A percentile compares a stretch with the other conserved stretches of the same genome.
Conservation (phyloP, 345 rosid genomes). For the Arabidopsis arenosa region DNA sequence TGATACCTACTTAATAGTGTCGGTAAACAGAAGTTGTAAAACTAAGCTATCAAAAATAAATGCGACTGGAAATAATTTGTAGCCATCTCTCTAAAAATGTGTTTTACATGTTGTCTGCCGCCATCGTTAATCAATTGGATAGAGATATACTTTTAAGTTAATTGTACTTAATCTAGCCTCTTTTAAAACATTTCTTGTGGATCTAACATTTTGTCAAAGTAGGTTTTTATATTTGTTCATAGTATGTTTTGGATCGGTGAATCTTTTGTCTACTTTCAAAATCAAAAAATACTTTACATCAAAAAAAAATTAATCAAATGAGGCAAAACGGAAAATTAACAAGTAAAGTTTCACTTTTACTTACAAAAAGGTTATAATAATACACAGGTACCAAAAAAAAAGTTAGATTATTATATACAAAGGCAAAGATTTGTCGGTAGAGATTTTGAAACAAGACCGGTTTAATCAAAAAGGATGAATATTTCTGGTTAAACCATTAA, state of each 20-base stretch:
- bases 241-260: no score
- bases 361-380: background rate
- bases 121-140: no score
- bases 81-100: background rate
- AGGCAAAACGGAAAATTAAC: background rate
- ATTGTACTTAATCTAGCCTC: no score
- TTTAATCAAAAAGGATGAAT: constrained; percentile 57
- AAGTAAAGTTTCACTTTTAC: background rate
- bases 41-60: background rate
- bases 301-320: background rate
- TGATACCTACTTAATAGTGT: background rate
- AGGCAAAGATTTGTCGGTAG: constrained; percentile 1
- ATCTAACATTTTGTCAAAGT: no score
- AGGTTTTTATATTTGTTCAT: no score
- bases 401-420: constrained; percentile 1
- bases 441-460: background rate
- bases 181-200: no score
- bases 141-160: no score
- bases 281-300: no score
- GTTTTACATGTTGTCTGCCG: background rate
- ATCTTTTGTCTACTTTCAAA: background rate
- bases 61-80: background rate
- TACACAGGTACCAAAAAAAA: background rate
- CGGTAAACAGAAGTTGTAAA: background rate
- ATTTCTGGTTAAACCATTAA: constrained; percentile 57